Base-by-base conservation (phyloP, 2,329 filamentous ascomycete species). In the Neofusicoccum umdonicola region DNA sequence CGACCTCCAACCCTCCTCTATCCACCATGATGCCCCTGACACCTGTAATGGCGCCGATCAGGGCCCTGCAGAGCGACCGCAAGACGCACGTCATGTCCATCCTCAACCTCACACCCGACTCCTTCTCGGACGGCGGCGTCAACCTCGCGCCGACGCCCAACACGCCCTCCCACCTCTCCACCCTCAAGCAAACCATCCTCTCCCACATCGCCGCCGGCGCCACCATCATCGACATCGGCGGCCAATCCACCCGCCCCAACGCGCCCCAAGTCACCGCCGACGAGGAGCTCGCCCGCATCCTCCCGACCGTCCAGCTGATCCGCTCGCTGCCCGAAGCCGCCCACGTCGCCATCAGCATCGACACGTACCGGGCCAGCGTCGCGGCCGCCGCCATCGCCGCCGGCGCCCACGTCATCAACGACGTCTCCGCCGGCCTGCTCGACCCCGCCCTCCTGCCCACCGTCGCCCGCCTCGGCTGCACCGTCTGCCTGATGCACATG, bases 341-440 rank as follows among this genome's bases (percentile, higher is more conserved):
- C 3, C 78, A 87, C 63, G 77, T 92, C n/a, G 86, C 88, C 68
- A 89, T 97, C 72, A 96, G 91, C 74, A 83, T 99, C 66, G 95
- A 99, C 80, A 99, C 95, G 3, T 99, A 96, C 79, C 91, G 92
- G 37, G 90, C 94, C 0, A 80, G 82, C 1, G 94, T 99, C 1
- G 95, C 94, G 2, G 85, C 88, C 70, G 87, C 87, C 19, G 91
- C 92, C 17, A 83, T 95, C 64, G 79, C 82, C 31, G 91, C 89
- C 4, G 95, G 95, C 58, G 94, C 93, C 6, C 89, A 97, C 74
- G 90, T 99, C 67, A 87, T 99, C 79, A 99, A 99, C 79, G 95
- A 99, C 76, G 88, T 99, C 41, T 96, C 92, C 0, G 92, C 90
- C 1, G 95, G 95, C 3, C 74, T 82, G 3, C 82, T 97, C 58